Percentiles rank a stretch among this genome's conserved stretches.
phyloP scores from a whole-genome alignment of 2,329 filamentous ascomycete species.

The Lecanoromycetidae sp. region DNA sequence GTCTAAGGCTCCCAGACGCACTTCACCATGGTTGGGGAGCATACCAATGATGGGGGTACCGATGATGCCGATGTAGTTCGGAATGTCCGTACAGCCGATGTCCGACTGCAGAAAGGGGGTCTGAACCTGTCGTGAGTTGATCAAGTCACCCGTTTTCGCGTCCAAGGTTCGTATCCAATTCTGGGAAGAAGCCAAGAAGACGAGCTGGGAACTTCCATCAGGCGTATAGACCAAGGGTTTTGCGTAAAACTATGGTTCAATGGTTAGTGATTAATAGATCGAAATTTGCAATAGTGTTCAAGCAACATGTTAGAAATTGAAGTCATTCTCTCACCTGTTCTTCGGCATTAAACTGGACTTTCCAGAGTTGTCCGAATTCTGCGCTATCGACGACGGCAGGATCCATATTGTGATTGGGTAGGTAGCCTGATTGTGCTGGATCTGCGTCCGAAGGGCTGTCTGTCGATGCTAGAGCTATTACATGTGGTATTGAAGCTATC shows the following conservation, averaged over 20 bases:
- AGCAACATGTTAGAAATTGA: background rate
- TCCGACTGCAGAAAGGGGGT: conserved; percentile 41
- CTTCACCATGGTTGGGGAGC: no score
- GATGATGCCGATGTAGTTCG: conserved; percentile 37
- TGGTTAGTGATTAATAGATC: no score
- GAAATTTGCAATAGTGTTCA: background rate
- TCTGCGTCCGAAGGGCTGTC: conserved; percentile 16
- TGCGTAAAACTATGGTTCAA: conserved; percentile 31
- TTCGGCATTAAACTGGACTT: conserved; percentile 24
- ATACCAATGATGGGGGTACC: conserved; percentile 41
- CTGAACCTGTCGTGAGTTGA: conserved; percentile 29
- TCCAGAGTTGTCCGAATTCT: conserved; percentile 35
- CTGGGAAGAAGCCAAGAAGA: conserved; percentile 31
- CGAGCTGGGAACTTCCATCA: conserved; percentile 25
- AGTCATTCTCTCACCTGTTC: conserved; percentile 20
- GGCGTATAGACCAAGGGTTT: conserved; percentile 38
- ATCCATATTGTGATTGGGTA: conserved; percentile 50
- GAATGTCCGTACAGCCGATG: conserved; percentile 39
- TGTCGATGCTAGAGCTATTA: conserved; percentile 11
- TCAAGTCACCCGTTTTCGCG: conserved; percentile 30
- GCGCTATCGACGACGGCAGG: conserved; percentile 44
- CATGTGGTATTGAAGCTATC: background rate
- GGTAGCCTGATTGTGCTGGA: conserved; percentile 19
- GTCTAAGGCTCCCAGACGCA: no score
- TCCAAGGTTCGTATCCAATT: conserved; percentile 31